Base-by-base conservation (phyloP, 139 green algal genomes). In the Coelastrella sp. region DNA sequence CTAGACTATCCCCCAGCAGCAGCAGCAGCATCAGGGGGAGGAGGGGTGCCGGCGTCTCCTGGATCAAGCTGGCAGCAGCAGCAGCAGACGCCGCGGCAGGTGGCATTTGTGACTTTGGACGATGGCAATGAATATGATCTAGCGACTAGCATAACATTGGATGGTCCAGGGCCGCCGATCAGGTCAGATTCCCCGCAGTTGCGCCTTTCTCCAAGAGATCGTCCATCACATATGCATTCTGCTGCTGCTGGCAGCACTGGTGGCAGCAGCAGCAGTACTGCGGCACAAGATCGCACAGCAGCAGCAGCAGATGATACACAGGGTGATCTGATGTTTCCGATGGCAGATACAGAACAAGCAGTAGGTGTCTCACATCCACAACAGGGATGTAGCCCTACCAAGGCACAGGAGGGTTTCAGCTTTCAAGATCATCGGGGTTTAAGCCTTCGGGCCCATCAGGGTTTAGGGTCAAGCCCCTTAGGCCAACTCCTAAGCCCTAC, bases 11-110 rank as follows among this genome's bases (percentile, higher is more conserved):
- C 22, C n/a, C 10, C 7, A 7, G 22, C 74, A 80, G 17, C 17
- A 54, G 47, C 78, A 84, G 78, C 78, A 84, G 10, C 54, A 68
- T 14, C 54, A 54, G 5, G 10, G 4, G 56, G 76, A 17, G 32
- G 47, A 61, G 14, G 76, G 10, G 76, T n/a, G 11, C 76, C 19
- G 10, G n/a, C 76, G 73, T 47, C 73, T 4, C 8, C 11, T 71
- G 10, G 10, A 19, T 71, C 61, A 71, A 71, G 8, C 61, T 8
- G 54, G 83, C 83, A 68, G 23, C 58, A 66, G 68, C 83, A 80
- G 66, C 83, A 88, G 83, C 82, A 73, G 82, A 64, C 32, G 14
- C 59, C 82, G 0, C 83, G 56, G 16, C 68, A 80, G 68, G 82
- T 88, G 16, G 23, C 64, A 0, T 88, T 88, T 78, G 82, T 88